Base-by-base conservation (phyloP, 352 stramenopile genomes). In the Globisporangium camurandrum region DNA sequence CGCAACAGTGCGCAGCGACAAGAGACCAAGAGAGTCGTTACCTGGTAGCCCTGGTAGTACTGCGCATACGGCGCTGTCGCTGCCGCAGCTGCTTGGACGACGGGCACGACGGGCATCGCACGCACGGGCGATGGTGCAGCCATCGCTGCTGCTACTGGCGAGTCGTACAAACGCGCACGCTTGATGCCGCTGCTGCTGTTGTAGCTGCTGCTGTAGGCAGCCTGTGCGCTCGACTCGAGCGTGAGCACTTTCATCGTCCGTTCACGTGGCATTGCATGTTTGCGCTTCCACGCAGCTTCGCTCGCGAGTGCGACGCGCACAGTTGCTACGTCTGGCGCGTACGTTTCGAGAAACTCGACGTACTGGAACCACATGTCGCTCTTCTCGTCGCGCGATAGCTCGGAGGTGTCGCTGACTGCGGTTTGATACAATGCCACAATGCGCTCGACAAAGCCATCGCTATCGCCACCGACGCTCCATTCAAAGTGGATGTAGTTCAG, bases 341-440 rank as follows among this genome's bases (percentile, higher is more conserved):
- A 78, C 56, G 64, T 77, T 51, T 82, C 75, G 58, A 87, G 59
- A 26, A 90, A 90, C 7, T 90, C 75, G 14, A 64, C 71, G 49
- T 90, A 88, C 51, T 88, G 74, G 43, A 87, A 75, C 79, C 79
- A 90, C 50, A 90, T 38, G 50, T 90, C 79, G 46, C 80, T 88
- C 54, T 90, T 90, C 58, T 88, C 79, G 33, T 86, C 63, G 55
- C 74, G 77, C 27, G 54, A 66, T 16, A 90, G 56, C 28, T 68
- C 64, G 38, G 62, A 75, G 46, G 51, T 71, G 39, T 87, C 74
- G 14, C 70, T 54, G 1, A 90, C 54, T 1, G 75, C 75, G 34
- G 51, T 54, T 30, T 80, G 54, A 40, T 70, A 90, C 12, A 88
- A 46, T 20, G 51, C 49, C 26, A 52, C 40, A n/a, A 86, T 69